A percentile compares a stretch with the other conserved stretches of the same genome.
Evolutionary conservation across 768 basidiomycete genomes (phyloP).

Genomic region (Suillus americanus): DNA sequence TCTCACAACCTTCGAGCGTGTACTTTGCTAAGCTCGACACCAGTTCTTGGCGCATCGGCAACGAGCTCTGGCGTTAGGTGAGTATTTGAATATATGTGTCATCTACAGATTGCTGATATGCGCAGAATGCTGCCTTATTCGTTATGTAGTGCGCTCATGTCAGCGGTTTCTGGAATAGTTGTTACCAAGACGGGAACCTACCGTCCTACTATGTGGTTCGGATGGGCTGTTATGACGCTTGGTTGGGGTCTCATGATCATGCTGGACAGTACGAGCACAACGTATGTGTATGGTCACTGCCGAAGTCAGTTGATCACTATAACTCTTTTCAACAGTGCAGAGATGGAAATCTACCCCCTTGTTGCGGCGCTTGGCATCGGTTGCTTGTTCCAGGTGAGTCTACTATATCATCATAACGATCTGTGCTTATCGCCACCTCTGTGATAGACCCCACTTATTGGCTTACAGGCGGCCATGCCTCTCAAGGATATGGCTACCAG

Average conservation of each 20-base stretch:
- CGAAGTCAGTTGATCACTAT: background rate
- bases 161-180: slow-evolving; percentile 26
- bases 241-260: slow-evolving; percentile 38
- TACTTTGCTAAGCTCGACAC: background rate
- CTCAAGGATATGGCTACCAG: slow-evolving; percentile 43
- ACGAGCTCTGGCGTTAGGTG: slow-evolving; percentile 33
- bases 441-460: slow-evolving; percentile 31
- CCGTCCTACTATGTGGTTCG: slow-evolving; percentile 33
- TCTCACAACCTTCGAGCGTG: background rate
- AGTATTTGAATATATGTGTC: background rate
- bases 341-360: slow-evolving; percentile 32
- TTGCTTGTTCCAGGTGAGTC: slow-evolving; percentile 32
- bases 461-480: slow-evolving; percentile 46
- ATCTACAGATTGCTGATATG: background rate
- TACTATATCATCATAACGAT: background rate
- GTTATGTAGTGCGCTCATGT: slow-evolving; percentile 22
- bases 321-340: slow-evolving; percentile 20
- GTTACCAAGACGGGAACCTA: slow-evolving; percentile 29
- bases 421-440: background rate
- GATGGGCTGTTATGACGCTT: slow-evolving; percentile 28
- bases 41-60: slow-evolving; percentile 38
- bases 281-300: slow-evolving; percentile 18
- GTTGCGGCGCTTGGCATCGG: slow-evolving; percentile 34
- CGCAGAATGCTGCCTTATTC: slow-evolving; percentile 37
- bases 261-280: slow-evolving; percentile 32